phyloP scores from a whole-genome alignment of 1,139 yeast species.

The Starmera stellimalicola region DNA sequence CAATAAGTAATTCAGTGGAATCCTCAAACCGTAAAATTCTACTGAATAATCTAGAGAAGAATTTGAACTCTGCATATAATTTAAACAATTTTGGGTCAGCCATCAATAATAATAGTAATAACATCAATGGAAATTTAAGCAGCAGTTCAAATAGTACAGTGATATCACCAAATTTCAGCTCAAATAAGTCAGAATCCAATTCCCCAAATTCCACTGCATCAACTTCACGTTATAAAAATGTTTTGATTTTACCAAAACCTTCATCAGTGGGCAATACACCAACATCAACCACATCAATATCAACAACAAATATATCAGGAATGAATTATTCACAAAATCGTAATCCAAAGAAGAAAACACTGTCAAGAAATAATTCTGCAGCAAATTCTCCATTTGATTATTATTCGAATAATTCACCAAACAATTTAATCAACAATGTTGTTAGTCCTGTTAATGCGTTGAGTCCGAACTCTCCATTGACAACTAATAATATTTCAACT shows the following conservation, averaged over 20 bases:
- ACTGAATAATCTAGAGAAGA: constrained; percentile 13
- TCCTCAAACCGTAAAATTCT: constrained; percentile 9
- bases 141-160: too few species aligned
- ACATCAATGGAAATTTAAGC: too few species aligned
- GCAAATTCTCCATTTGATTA: constrained; percentile 13
- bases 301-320: not conserved
- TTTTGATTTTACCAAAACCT: constrained; percentile 20
- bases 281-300: constrained; percentile 1
- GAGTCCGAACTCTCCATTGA: constrained; percentile 11
- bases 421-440: constrained; percentile 6
- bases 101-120: constrained; percentile 1
- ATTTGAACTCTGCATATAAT: constrained; percentile 10
- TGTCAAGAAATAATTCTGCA: constrained; percentile 5
- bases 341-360: not conserved
- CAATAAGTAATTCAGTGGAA: constrained; percentile 8
- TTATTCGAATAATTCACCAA: constrained; percentile 5
- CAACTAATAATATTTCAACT: constrained; percentile 1
- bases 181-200: constrained; percentile 4
- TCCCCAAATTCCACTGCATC: constrained; percentile 6
- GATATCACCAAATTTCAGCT: constrained; percentile 2
- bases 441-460: constrained; percentile 15
- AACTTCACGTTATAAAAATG: constrained; percentile 14
- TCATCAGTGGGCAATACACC: not conserved
- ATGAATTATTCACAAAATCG: not conserved
- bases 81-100: constrained; percentile 7